Percentiles rank a stretch among this genome's conserved stretches.
These are phyloP conservation scores for Ceratocystis smalleyi DNA, from an alignment of 2,329 filamentous ascomycete species.

Conservation along the genomic window DNA sequence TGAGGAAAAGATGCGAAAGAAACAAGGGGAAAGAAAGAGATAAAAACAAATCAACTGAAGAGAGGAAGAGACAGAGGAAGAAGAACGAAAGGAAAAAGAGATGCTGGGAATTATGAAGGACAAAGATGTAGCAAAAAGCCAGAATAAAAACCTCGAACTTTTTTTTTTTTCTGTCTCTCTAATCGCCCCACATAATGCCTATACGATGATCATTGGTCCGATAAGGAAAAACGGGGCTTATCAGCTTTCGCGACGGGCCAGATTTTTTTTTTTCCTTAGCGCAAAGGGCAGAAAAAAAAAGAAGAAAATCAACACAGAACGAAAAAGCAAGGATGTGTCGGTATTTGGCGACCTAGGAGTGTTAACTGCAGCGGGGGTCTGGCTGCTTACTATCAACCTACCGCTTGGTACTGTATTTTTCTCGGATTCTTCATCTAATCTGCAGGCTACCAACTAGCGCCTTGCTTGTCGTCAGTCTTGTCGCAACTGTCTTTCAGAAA, in stretches of 20 bases:
- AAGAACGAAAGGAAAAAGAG: slow-evolving; percentile 1
- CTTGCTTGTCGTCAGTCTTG: not conserved
- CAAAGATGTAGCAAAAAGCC: slow-evolving; percentile 1
- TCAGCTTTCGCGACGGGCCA: not conserved
- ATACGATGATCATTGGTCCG: no score
- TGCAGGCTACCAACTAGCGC: not conserved
- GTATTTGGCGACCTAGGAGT: no score
- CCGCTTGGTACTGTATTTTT: not conserved
- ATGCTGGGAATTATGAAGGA: slow-evolving; percentile 12
- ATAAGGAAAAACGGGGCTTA: slow-evolving; percentile 12
- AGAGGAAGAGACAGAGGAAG: slow-evolving; percentile 1
- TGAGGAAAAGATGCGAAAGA: not conserved
- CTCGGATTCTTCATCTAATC: not conserved
- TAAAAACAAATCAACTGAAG: not conserved
- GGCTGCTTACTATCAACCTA: not conserved
- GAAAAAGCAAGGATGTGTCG: no score
- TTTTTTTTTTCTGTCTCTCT: slow-evolving; percentile 17
- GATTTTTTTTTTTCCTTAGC: not conserved
- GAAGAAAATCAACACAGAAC: not conserved
- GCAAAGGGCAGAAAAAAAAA: slow-evolving; percentile 6
- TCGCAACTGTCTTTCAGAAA: not conserved
- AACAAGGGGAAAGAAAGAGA: not conserved
- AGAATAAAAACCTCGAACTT: slow-evolving; percentile 16
- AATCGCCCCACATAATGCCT: slow-evolving; percentile 16
- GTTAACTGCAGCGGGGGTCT: not conserved